phyloP scores from a whole-genome alignment of 2,329 filamentous ascomycete genomes.

The Colletotrichum salicis region DNA sequence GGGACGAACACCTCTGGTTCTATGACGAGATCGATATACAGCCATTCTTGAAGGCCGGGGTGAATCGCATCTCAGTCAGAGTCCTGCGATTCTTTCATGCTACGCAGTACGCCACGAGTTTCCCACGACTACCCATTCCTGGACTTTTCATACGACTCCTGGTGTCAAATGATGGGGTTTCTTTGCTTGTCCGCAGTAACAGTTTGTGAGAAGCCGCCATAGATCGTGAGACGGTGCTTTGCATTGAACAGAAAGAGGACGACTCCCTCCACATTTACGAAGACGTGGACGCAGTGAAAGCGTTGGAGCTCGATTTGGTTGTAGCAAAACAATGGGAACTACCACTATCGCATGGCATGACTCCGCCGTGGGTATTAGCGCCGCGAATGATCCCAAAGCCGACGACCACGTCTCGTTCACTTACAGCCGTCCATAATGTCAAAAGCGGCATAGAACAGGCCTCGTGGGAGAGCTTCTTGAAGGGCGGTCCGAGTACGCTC shows the following conservation, averaged over 20 bases:
- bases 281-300: neutral
- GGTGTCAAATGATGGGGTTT: neutral
- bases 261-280: slow-evolving; percentile 37
- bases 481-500: neutral
- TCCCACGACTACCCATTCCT: slow-evolving; percentile 33
- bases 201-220: slow-evolving; percentile 27
- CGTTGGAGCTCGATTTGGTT: neutral
- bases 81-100: slow-evolving; percentile 38
- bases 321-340: slow-evolving; percentile 4
- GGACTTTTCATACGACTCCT: slow-evolving; percentile 19
- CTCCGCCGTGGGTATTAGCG: neutral
- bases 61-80: slow-evolving; percentile 32
- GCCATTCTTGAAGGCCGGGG: slow-evolving; percentile 34
- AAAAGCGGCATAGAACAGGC: neutral
- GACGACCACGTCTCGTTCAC: neutral
- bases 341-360: neutral
- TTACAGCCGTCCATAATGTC: neutral
- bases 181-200: slow-evolving; percentile 12
- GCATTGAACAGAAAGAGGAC: slow-evolving; percentile 34
- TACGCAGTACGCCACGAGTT: slow-evolving; percentile 31
- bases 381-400: neutral
- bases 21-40: slow-evolving; percentile 40
- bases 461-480: neutral
- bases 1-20: slow-evolving; percentile 40
- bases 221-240: slow-evolving; percentile 14